Percentiles rank a stretch among this genome's conserved stretches.
phyloP scores from a whole-genome alignment of 345 rosid species.

The Odontarrhena argentea region DNA sequence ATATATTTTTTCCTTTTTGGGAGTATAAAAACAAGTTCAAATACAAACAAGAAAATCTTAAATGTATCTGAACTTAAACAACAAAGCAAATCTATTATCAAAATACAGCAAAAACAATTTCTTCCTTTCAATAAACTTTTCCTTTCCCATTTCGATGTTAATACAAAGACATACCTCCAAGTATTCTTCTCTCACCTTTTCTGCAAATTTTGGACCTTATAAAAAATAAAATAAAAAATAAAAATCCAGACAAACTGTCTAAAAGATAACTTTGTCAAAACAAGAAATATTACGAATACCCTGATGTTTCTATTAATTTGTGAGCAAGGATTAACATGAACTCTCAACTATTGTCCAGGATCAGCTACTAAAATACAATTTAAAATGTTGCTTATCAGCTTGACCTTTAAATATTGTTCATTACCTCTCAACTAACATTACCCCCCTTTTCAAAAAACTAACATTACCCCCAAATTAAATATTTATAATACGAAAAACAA shows the following conservation, averaged over 20 bases:
- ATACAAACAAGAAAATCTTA: background rate
- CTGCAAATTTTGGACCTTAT: slow-evolving; percentile 1
- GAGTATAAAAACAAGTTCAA: slow-evolving; percentile 2
- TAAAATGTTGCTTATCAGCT: background rate
- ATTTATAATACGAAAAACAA: background rate
- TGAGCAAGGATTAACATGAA: background rate
- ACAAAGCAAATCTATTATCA: background rate
- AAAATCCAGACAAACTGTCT: background rate
- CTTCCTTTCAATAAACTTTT: background rate
- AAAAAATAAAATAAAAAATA: background rate
- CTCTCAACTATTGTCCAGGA: background rate
- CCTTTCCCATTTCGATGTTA: background rate
- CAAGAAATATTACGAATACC: background rate
- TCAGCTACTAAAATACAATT: background rate
- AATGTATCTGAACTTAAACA: background rate
- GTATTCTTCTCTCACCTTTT: background rate
- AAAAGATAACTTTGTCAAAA: background rate
- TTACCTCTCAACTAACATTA: slow-evolving; percentile 17
- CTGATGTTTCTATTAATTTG: background rate
- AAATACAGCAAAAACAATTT: background rate
- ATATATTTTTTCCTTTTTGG: background rate
- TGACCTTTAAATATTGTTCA: background rate
- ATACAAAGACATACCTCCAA: background rate
- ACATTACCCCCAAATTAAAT: background rate
- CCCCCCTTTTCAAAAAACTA: slow-evolving; percentile 11